phyloP scores from a whole-genome alignment of 1,139 yeast genomes.

The Sugiyamaella neomexicana region DNA sequence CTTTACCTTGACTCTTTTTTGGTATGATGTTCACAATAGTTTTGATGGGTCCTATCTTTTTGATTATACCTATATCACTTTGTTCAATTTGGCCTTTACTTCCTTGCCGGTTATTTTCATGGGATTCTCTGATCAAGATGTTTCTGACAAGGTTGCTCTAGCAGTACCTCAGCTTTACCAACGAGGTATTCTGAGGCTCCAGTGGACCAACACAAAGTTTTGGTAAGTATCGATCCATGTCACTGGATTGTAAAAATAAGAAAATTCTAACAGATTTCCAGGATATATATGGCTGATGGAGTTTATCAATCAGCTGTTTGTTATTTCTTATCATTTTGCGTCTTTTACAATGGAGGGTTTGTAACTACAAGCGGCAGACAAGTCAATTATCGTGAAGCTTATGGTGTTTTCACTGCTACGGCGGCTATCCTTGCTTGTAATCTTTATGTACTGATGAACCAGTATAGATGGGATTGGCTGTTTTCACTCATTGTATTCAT shows the following conservation, averaged over 20 bases:
- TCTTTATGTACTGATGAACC: slow-evolving; percentile 73
- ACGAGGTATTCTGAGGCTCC: slow-evolving; percentile 76
- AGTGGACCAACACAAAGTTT: slow-evolving; percentile 79
- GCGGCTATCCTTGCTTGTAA: slow-evolving; percentile 83
- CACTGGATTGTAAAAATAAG: neutral
- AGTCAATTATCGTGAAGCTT: slow-evolving; percentile 77
- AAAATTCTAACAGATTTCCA: slow-evolving; percentile 15
- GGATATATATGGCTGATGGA: slow-evolving; percentile 77
- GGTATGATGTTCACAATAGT: slow-evolving; percentile 85
- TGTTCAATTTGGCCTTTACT: slow-evolving; percentile 91
- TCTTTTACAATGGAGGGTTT: slow-evolving; percentile 58
- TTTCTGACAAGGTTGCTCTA: slow-evolving; percentile 72
- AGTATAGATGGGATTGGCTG: slow-evolving; percentile 94
- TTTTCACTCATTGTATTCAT: slow-evolving; percentile 62
- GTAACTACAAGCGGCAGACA: slow-evolving; percentile 64
- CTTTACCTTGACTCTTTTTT: slow-evolving; percentile 82
- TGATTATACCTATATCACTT: slow-evolving; percentile 89
- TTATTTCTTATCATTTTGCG: slow-evolving; percentile 79
- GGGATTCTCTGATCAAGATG: slow-evolving; percentile 93
- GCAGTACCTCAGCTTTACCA: slow-evolving; percentile 85
- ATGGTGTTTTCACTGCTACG: slow-evolving; percentile 79
- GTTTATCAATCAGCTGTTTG: slow-evolving; percentile 82
- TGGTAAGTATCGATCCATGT: slow-evolving; percentile 42
- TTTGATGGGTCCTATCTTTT: slow-evolving; percentile 91
- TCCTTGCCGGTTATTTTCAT: slow-evolving; percentile 89